Evolutionary conservation across 805 yeast genomes (phyloP).

Genomic region (Starmerella potacharoeniae): DNA sequence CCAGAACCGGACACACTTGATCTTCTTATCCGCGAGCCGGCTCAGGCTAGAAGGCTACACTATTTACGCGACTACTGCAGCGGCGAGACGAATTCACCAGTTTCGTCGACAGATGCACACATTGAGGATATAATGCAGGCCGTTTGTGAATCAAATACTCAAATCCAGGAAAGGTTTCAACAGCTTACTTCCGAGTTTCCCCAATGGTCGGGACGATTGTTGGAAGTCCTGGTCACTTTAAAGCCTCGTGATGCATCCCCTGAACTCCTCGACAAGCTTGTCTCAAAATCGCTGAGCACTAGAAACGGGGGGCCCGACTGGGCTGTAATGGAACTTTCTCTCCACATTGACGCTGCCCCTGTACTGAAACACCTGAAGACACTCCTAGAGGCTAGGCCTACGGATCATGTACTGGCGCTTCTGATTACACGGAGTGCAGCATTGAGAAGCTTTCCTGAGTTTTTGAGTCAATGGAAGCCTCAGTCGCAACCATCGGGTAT

Average conservation of each 20-base stretch:
- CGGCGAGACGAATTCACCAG: neutral
- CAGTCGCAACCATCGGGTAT: neutral
- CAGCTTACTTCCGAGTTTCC: slow-evolving; percentile 8
- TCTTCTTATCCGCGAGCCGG: slow-evolving; percentile 2
- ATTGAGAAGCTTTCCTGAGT: slow-evolving; percentile 1
- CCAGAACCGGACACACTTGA: neutral
- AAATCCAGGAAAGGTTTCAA: slow-evolving; percentile 9
- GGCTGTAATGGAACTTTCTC: slow-evolving; percentile 1
- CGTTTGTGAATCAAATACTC: neutral
- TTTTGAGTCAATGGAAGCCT: slow-evolving; percentile 6
- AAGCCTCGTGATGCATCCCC: slow-evolving; percentile 2
- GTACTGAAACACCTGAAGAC: neutral
- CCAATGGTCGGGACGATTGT: neutral
- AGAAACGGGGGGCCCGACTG: neutral
- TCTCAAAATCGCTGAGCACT: neutral
- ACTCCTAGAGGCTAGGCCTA: neutral
- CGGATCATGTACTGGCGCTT: slow-evolving; percentile 1
- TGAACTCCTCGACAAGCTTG: slow-evolving; percentile 1
- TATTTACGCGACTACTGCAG: neutral
- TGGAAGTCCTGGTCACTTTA: neutral
- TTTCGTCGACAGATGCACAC: slow-evolving; percentile 1
- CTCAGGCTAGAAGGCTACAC: neutral
- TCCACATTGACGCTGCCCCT: slow-evolving; percentile 7
- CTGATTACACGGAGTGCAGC: slow-evolving; percentile 1
- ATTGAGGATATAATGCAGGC: neutral